Evolutionary conservation across 176 grass and related monocot species (phyloP).

Genomic region (Carex cristatella): DNA sequence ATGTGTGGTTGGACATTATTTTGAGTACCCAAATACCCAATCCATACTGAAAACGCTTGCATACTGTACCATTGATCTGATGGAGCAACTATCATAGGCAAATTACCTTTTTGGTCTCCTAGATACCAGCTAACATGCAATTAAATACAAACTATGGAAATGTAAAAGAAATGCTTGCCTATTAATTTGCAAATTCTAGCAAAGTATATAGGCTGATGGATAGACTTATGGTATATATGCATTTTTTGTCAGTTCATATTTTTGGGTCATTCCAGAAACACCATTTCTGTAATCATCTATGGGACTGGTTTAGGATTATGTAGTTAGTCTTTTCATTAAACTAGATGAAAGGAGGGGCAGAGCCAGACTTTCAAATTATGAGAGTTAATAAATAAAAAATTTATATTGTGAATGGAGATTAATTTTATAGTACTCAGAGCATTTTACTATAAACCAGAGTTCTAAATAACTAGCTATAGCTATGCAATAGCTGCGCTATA

Average conservation of each 20-base stretch:
- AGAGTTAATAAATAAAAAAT: too few species aligned
- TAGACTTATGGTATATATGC: neutral
- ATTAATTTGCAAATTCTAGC: neutral
- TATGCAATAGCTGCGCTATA: too few species aligned
- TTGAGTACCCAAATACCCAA: neutral
- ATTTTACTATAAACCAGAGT: too few species aligned
- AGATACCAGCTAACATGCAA: neutral
- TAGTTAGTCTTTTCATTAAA: neutral
- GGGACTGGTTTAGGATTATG: neutral
- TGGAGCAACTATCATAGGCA: neutral
- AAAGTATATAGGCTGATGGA: neutral
- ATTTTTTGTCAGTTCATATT: neutral
- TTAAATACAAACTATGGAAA: neutral
- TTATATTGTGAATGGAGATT: too few species aligned
- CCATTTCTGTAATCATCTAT: neutral
- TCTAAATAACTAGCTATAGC: too few species aligned
- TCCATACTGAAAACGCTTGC: neutral
- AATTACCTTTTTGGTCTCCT: neutral
- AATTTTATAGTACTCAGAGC: too few species aligned
- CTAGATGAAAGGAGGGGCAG: neutral
- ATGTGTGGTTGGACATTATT: neutral
- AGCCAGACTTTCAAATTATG: too few species aligned
- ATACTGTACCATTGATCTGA: neutral
- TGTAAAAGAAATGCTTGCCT: neutral
- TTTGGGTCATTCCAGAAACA: neutral